Conservation (phyloP, 768 basidiomycete genomes). For the Rhodotorula taiwanensis region DNA sequence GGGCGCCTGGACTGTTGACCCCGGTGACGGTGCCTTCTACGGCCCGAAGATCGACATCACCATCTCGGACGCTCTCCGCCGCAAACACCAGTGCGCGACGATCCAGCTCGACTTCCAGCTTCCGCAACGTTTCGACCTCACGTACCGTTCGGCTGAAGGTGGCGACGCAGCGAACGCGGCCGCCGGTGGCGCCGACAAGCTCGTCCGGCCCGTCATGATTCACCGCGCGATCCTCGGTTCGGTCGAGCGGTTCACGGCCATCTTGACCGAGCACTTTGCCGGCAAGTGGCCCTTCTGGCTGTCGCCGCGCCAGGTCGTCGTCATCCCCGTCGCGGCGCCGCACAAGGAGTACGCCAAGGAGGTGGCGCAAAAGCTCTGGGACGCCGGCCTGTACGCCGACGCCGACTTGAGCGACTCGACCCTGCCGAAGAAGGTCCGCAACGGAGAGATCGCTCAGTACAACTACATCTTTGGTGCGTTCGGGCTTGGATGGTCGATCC, state of each 20-base stretch:
- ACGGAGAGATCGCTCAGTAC: constrained; percentile 94
- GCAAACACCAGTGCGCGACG: constrained; percentile 96
- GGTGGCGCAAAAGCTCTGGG: constrained; percentile 61
- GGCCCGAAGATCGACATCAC: constrained; percentile 99
- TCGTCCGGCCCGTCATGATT: constrained; percentile 80
- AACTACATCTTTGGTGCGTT: constrained; percentile 88
- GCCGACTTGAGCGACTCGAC: constrained; percentile 89
- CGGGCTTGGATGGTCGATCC: too few relatives aligned
- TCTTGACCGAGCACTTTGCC: constrained; percentile 92
- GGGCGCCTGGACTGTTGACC: constrained; percentile 85
- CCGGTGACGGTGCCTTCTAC: constrained; percentile 98
- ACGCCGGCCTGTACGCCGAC: constrained; percentile 74
- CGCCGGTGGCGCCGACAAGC: constrained; percentile 45
- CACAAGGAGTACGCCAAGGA: constrained; percentile 81
- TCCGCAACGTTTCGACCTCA: constrained; percentile 89
- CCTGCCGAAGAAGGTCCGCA: constrained; percentile 91
- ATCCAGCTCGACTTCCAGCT: constrained; percentile 99
- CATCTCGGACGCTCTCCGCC: constrained; percentile 79
- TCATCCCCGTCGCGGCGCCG: constrained; percentile 84
- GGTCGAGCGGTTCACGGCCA: constrained; percentile 91
- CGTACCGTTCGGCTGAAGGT: constrained; percentile 70
- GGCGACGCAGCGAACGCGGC: constrained; percentile 45
- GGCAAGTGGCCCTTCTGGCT: constrained; percentile 99
- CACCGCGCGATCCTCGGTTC: constrained; percentile 93
- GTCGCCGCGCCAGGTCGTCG: constrained; percentile 88